Percentiles rank a stretch among this genome's conserved stretches.
phyloP scores from a whole-genome alignment of 192 early-diverging fungal genomes.

The Coemansia interrupta region DNA sequence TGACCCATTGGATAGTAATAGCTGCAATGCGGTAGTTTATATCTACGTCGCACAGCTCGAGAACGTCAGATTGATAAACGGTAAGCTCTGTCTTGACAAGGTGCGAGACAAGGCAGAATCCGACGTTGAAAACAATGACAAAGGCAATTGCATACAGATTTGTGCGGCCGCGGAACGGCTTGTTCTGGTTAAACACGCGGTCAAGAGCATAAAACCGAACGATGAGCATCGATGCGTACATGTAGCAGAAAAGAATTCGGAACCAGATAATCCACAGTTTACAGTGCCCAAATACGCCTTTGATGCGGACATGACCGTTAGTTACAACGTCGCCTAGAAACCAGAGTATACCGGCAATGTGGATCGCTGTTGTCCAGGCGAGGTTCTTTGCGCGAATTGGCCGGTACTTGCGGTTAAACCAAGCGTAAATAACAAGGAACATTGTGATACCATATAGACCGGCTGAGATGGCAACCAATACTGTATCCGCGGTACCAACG shows the following conservation, averaged over 20 bases:
- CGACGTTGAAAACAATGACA: slow-evolving; percentile 16
- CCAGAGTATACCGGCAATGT: slow-evolving; percentile 39
- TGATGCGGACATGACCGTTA: slow-evolving; percentile 36
- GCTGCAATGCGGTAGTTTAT: slow-evolving; percentile 26
- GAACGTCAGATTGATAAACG: not conserved
- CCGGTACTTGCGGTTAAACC: slow-evolving; percentile 42
- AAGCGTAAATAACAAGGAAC: slow-evolving; percentile 29
- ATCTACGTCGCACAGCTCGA: slow-evolving; percentile 26
- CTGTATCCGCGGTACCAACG: slow-evolving; percentile 19
- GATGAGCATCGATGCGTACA: slow-evolving; percentile 31
- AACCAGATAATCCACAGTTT: slow-evolving; percentile 49
- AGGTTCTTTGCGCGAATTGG: slow-evolving; percentile 50
- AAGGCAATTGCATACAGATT: slow-evolving; percentile 4
- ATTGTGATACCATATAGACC: slow-evolving; percentile 26
- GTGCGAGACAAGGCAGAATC: slow-evolving; percentile 22
- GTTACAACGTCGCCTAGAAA: slow-evolving; percentile 35
- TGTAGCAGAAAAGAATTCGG: slow-evolving; percentile 29
- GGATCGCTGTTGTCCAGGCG: slow-evolving; percentile 29
- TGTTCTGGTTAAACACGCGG: slow-evolving; percentile 47
- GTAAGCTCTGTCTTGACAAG: slow-evolving; percentile 19
- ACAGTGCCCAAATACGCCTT: slow-evolving; percentile 29
- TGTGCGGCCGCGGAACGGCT: slow-evolving; percentile 35
- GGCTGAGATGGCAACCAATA: slow-evolving; percentile 12
- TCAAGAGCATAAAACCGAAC: slow-evolving; percentile 44
- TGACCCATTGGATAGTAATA: slow-evolving; percentile 29